Evolutionary conservation across 2,329 filamentous ascomycete species (phyloP).

Genomic region (Penicillium sp.): DNA sequence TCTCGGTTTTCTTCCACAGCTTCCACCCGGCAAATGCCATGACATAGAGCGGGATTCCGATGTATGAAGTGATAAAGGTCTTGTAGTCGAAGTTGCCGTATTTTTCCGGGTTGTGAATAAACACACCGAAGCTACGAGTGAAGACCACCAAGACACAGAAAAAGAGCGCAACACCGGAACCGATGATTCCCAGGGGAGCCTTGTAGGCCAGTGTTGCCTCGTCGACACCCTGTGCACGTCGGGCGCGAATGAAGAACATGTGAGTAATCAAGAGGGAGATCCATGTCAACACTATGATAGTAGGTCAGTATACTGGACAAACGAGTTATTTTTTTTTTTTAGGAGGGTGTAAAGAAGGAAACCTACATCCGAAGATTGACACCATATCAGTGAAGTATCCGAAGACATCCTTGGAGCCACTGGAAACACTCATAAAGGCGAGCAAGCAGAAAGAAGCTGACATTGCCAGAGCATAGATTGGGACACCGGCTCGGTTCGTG

Average conservation of each 20-base stretch:
- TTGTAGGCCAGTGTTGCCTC: conserved; percentile 58
- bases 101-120: conserved; percentile 47
- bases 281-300: conserved; percentile 53
- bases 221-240: conserved; percentile 57
- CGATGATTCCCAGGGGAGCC: conserved; percentile 66
- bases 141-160: conserved; percentile 70
- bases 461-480: conserved; percentile 60
- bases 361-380: conserved; percentile 56
- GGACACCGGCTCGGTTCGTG: conserved; percentile 67
- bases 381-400: conserved; percentile 62
- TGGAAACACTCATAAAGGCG: conserved; percentile 62
- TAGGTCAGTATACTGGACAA: background rate
- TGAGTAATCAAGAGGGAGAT: conserved; percentile 66
- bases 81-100: conserved; percentile 63
- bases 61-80: conserved; percentile 71
- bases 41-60: conserved; percentile 71
- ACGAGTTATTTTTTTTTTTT: background rate
- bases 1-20: conserved; percentile 52
- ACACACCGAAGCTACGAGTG: conserved; percentile 76
- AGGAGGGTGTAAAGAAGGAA: background rate
- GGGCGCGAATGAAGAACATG: conserved; percentile 62
- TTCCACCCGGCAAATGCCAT: conserved; percentile 66
- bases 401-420: conserved; percentile 56
- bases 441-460: conserved; percentile 62
- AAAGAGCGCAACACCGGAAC: conserved; percentile 63